These are phyloP conservation scores for Fusarium sp. DNA, from an alignment of 2,329 filamentous ascomycete genomes.

Conservation along the genomic window DNA sequence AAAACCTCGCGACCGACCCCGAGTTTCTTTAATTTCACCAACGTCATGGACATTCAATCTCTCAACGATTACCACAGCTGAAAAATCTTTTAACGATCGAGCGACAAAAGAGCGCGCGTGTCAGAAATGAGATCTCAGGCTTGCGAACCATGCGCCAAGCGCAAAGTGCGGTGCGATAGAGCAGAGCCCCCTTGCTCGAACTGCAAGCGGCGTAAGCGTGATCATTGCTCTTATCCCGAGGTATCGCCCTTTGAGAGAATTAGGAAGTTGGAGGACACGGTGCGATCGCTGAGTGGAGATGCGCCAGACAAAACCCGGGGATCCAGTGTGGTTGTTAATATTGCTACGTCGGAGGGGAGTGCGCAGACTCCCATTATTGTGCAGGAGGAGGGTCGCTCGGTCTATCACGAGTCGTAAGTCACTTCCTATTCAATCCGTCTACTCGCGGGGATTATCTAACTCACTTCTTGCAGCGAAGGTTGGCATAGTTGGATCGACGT, in stretches of 20 bases:
- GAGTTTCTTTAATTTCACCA: slow-evolving; percentile 25
- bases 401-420: slow-evolving; percentile 28
- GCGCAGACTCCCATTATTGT: slow-evolving; percentile 21
- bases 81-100: neutral
- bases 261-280: slow-evolving; percentile 19
- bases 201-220: slow-evolving; percentile 30
- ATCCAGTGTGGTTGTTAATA: neutral
- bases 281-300: slow-evolving; percentile 27
- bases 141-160: slow-evolving; percentile 34
- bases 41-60: slow-evolving; percentile 17
- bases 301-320: neutral
- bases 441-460: neutral
- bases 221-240: slow-evolving; percentile 27
- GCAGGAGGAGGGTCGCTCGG: slow-evolving; percentile 14
- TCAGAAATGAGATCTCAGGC: slow-evolving; percentile 21
- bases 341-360: neutral
- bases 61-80: neutral
- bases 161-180: slow-evolving; percentile 33
- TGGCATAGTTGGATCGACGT: slow-evolving; percentile 27
- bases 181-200: slow-evolving; percentile 27
- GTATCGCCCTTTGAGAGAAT: slow-evolving; percentile 25
- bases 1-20: slow-evolving; percentile 16
- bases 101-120: neutral
- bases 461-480: slow-evolving; percentile 1
- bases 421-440: neutral